Evolutionary conservation across 2,329 filamentous ascomycete genomes (phyloP).

Genomic region (Beauveria bassiana): DNA sequence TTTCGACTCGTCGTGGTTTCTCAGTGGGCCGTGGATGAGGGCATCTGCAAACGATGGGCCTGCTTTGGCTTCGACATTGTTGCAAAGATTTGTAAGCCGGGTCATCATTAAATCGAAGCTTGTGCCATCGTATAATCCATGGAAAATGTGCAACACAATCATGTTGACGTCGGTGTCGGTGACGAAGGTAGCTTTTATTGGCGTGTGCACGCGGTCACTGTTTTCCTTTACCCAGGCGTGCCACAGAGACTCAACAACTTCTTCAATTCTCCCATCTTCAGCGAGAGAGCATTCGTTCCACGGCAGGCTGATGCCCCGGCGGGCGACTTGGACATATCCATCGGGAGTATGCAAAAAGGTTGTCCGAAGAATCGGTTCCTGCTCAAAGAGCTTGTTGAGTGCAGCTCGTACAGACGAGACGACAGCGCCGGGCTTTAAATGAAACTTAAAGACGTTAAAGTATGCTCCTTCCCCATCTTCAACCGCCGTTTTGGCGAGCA

Average conservation of each 20-base stretch:
- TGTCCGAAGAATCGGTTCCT: constrained; percentile 61
- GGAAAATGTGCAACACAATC: constrained; percentile 67
- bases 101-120: constrained; percentile 64
- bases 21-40: constrained; percentile 62
- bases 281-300: constrained; percentile 35
- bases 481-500: constrained; percentile 62
- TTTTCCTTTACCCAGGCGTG: constrained; percentile 49
- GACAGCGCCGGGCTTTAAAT: constrained; percentile 39
- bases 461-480: constrained; percentile 53
- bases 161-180: constrained; percentile 19
- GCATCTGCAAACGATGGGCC: constrained; percentile 57
- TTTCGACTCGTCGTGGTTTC: constrained; percentile 30
- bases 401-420: constrained; percentile 41
- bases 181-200: constrained; percentile 44
- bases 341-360: constrained; percentile 65
- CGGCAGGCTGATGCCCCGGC: constrained; percentile 33
- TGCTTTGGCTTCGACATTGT: constrained; percentile 15
- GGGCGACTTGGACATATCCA: constrained; percentile 67
- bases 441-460: constrained; percentile 67
- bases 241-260: constrained; percentile 28
- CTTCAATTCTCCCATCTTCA: constrained; percentile 23
- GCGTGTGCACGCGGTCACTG: constrained; percentile 36
- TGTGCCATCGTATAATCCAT: constrained; percentile 79
- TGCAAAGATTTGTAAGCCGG: constrained; percentile 34
- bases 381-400: constrained; percentile 46